phyloP scores from a whole-genome alignment of 176 grass and related monocot species.

The Raddia guianensis region DNA sequence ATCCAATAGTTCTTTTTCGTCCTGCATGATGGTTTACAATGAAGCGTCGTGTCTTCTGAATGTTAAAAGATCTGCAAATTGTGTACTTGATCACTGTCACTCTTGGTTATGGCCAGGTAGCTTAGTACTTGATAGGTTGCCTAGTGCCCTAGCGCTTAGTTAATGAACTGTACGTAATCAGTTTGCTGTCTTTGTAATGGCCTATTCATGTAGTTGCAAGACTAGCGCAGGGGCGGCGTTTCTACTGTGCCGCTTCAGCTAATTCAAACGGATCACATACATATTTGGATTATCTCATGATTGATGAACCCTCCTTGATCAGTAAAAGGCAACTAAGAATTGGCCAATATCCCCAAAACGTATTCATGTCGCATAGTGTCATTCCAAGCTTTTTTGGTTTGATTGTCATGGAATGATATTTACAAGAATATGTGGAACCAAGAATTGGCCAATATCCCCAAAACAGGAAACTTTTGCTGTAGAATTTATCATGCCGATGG shows the following conservation, averaged over 20 bases:
- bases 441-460: not conserved
- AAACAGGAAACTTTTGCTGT: not conserved
- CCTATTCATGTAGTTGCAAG: constrained; percentile 28
- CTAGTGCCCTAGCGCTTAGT: constrained; percentile 5
- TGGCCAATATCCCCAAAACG: too few relatives aligned
- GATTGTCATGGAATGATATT: not conserved
- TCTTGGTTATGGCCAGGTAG: not conserved
- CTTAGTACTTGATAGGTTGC: constrained; percentile 12
- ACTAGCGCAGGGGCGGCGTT: constrained; percentile 20
- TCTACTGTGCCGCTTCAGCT: constrained; percentile 20
- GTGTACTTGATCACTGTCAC: constrained; percentile 6
- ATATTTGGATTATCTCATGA: constrained; percentile 27
- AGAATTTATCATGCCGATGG: not conserved
- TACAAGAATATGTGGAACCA: not conserved
- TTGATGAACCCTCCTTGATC: too few relatives aligned
- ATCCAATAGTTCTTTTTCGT: not conserved
- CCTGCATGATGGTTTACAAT: not conserved
- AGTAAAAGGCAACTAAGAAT: too few relatives aligned
- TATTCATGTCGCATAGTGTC: not conserved
- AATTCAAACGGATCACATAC: constrained; percentile 33
- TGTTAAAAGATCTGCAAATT: constrained; percentile 19
- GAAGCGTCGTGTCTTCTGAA: not conserved
- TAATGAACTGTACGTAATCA: constrained; percentile 22
- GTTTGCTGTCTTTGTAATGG: constrained; percentile 15
- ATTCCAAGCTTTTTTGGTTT: not conserved